A percentile compares a stretch with the other conserved stretches of the same genome.
Evolutionary conservation across 495 filamentous ascomycete genomes (phyloP).

Genomic region (Aspergillus avenaceus): DNA sequence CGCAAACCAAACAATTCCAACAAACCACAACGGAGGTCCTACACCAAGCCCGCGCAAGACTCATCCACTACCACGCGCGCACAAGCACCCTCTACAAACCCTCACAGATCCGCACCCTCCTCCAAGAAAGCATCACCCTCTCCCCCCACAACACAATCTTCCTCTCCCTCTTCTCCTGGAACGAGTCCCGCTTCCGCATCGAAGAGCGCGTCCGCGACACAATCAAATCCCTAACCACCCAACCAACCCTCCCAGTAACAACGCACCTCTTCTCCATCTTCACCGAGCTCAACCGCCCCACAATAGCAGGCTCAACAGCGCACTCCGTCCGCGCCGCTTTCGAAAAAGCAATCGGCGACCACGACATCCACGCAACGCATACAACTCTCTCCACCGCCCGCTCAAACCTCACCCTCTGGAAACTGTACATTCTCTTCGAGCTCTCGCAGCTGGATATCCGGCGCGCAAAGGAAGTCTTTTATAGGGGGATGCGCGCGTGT

Average conservation of each 20-base stretch:
- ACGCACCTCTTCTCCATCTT: conserved; percentile 61
- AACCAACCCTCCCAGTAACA: conserved; percentile 40
- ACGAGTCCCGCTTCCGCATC: conserved; percentile 62
- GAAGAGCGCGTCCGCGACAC: conserved; percentile 67
- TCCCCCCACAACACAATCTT: conserved; percentile 81
- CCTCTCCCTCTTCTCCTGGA: conserved; percentile 65
- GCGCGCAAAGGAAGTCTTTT: conserved; percentile 46
- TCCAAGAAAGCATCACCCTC: conserved; percentile 52
- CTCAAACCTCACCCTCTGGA: conserved; percentile 57
- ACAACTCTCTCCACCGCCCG: conserved; percentile 29
- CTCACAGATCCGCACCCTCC: conserved; percentile 52
- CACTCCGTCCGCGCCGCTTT: conserved; percentile 65
- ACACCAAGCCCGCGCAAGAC: conserved; percentile 61
- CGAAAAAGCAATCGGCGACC: conserved; percentile 57
- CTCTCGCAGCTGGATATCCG: conserved; percentile 26
- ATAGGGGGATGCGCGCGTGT: conserved; percentile 53
- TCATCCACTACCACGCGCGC: conserved; percentile 64
- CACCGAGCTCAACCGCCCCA: conserved; percentile 52
- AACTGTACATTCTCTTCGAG: conserved; percentile 60
- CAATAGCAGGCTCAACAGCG: conserved; percentile 44
- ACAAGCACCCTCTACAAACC: conserved; percentile 59
- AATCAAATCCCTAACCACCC: conserved; percentile 44
- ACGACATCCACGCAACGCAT: conserved; percentile 26
- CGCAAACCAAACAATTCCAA: conserved; percentile 27
- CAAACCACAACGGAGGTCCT: conserved; percentile 47